A percentile compares a stretch with the other conserved stretches of the same genome.
These are phyloP conservation scores for Arachnomyces sp. DNA, from an alignment of 2,329 filamentous ascomycete genomes.

Conservation along the genomic window DNA sequence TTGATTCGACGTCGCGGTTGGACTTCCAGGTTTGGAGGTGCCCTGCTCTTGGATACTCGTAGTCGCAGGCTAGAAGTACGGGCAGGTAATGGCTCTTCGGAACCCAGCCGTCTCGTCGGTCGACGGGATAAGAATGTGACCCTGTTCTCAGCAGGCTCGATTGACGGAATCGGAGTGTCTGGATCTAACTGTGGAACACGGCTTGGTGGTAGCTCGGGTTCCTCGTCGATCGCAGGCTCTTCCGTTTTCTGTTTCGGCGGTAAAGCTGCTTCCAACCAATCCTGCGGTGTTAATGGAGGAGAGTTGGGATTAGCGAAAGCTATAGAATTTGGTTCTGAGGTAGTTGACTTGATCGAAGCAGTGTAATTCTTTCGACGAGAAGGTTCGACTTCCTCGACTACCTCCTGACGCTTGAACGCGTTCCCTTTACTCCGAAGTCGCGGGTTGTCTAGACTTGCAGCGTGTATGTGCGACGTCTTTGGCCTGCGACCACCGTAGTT, in stretches of 20 bases:
- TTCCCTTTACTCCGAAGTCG: conserved; percentile 16
- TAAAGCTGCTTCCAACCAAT: conserved; percentile 35
- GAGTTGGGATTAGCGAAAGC: conserved; percentile 16
- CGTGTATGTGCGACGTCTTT: conserved; percentile 20
- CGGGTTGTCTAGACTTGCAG: conserved; percentile 17
- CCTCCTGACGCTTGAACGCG: conserved; percentile 16
- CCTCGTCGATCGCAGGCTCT: not conserved
- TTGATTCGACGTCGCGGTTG: conserved; percentile 27
- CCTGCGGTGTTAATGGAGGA: conserved; percentile 30
- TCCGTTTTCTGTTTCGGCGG: conserved; percentile 14
- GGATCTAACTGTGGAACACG: not conserved
- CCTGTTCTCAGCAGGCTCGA: too few relatives aligned
- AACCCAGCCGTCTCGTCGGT: not conserved
- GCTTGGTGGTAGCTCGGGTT: conserved; percentile 2
- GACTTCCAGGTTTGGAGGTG: conserved; percentile 11
- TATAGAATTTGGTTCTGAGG: conserved; percentile 8
- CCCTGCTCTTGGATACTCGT: conserved; percentile 16
- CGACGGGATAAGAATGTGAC: too few relatives aligned
- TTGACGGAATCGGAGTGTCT: too few relatives aligned
- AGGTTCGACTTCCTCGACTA: conserved; percentile 15
- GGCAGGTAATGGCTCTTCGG: conserved; percentile 19
- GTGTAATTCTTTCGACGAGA: conserved; percentile 18
- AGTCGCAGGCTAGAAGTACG: conserved; percentile 23
- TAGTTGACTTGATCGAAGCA: conserved; percentile 12
- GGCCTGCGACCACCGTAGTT: conserved; percentile 18